These are phyloP conservation scores for Cairneyella variabilis DNA, from an alignment of 495 filamentous ascomycete genomes.

Conservation along the genomic window DNA sequence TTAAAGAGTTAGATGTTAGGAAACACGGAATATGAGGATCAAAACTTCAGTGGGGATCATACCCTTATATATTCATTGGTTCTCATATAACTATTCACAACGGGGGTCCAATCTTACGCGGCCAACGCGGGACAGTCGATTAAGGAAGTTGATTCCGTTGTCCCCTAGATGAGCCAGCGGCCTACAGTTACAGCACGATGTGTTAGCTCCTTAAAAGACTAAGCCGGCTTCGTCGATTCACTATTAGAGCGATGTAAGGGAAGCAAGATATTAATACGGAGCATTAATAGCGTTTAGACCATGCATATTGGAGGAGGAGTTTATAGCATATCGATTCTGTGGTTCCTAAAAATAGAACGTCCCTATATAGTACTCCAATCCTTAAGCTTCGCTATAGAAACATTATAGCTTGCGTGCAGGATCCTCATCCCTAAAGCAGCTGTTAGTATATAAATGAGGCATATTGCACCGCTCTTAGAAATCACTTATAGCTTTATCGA, in stretches of 20 bases:
- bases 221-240: background rate
- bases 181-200: background rate
- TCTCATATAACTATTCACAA: background rate
- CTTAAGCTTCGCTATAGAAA: too few relatives aligned
- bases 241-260: background rate
- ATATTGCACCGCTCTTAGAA: too few relatives aligned
- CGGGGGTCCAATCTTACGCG: background rate
- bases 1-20: slow-evolving; percentile 4
- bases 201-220: background rate
- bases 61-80: background rate
- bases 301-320: background rate
- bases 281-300: background rate
- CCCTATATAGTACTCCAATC: too few relatives aligned
- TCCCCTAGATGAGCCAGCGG: background rate
- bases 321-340: background rate
- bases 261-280: background rate
- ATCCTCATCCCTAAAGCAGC: too few relatives aligned
- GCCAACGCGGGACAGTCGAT: background rate
- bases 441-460: too few relatives aligned
- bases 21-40: background rate
- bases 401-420: too few relatives aligned
- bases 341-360: background rate
- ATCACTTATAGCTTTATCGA: too few relatives aligned
- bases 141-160: background rate
- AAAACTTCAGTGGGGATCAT: background rate